Conservation (phyloP, 805 yeast genomes). For the Hemisphaericaspora nanyangensis region DNA sequence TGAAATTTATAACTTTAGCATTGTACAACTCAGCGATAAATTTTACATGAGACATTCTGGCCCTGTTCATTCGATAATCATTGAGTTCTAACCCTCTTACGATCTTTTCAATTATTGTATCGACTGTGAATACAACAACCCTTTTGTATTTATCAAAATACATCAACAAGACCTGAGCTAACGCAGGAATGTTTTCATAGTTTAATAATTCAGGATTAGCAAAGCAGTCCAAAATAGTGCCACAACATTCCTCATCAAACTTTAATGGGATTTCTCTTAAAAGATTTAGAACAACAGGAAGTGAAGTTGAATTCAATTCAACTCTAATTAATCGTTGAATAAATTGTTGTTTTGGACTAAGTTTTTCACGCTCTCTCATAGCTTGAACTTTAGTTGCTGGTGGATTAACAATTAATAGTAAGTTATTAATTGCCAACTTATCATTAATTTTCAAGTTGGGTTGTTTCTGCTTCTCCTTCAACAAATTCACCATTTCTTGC, state of each 20-base stretch:
- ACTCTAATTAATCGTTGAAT: slow-evolving; percentile 41
- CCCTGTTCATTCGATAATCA: slow-evolving; percentile 55
- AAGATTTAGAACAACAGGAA: slow-evolving; percentile 15
- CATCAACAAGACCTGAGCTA: slow-evolving; percentile 45
- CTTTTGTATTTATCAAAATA: slow-evolving; percentile 29
- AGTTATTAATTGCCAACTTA: slow-evolving; percentile 54
- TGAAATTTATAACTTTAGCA: slow-evolving; percentile 40
- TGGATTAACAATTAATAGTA: slow-evolving; percentile 54
- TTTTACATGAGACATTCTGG: slow-evolving; percentile 56
- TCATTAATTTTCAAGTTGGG: slow-evolving; percentile 50
- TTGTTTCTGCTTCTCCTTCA: slow-evolving; percentile 48
- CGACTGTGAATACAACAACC: slow-evolving; percentile 49
- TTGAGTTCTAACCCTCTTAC: slow-evolving; percentile 62
- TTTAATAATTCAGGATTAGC: slow-evolving; percentile 58
- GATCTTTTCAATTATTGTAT: slow-evolving; percentile 61
- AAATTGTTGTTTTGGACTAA: slow-evolving; percentile 35
- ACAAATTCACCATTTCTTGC: slow-evolving; percentile 56
- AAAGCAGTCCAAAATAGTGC: slow-evolving; percentile 38
- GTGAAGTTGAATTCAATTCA: slow-evolving; percentile 42
- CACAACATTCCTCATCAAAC: slow-evolving; percentile 32
- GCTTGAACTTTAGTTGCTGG: slow-evolving; percentile 40
- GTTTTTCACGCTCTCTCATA: slow-evolving; percentile 5
- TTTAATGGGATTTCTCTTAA: slow-evolving; percentile 47
- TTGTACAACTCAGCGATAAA: slow-evolving; percentile 59
- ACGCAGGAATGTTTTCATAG: slow-evolving; percentile 48